phyloP scores from a whole-genome alignment of 2,329 filamentous ascomycete genomes.

The Claviceps arundinis region DNA sequence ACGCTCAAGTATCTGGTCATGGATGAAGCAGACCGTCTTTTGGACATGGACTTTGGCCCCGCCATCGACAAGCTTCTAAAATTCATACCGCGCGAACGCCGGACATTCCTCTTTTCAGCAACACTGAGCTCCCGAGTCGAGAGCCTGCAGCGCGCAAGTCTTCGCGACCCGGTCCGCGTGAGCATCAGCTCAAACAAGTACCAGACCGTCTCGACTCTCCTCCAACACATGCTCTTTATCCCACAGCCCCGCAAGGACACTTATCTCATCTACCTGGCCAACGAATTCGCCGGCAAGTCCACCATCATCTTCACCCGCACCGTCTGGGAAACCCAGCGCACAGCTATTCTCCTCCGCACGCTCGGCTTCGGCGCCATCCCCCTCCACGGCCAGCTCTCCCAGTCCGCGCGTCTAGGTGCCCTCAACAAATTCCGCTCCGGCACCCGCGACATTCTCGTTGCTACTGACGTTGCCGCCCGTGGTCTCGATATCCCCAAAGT shows the following conservation, averaged over 20 bases:
- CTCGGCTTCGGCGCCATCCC: constrained; percentile 87
- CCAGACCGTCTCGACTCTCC: constrained; percentile 78
- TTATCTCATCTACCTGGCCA: constrained; percentile 74
- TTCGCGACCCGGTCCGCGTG: constrained; percentile 73
- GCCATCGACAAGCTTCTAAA: constrained; percentile 88
- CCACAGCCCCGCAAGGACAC: constrained; percentile 81
- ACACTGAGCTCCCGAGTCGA: constrained; percentile 93
- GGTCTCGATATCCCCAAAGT: constrained; percentile 91
- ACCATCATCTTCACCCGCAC: constrained; percentile 87
- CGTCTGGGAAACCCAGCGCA: constrained; percentile 76
- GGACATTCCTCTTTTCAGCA: constrained; percentile 84
- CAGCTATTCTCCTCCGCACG: constrained; percentile 69
- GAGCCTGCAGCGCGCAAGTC: constrained; percentile 74
- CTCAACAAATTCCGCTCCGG: constrained; percentile 80
- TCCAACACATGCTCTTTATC: constrained; percentile 78
- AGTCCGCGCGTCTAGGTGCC: constrained; percentile 74
- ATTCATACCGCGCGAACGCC: constrained; percentile 63
- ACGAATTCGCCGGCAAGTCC: constrained; percentile 75
- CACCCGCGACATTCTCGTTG: constrained; percentile 74
- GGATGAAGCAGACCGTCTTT: constrained; percentile 83
- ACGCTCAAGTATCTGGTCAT: constrained; percentile 80
- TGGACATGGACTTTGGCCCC: constrained; percentile 90
- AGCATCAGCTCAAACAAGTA: constrained; percentile 74
- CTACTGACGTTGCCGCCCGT: constrained; percentile 85
- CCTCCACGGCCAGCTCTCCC: constrained; percentile 81